Conservation (phyloP, 2,329 filamentous ascomycete genomes). For the Hysterium pulicare region DNA sequence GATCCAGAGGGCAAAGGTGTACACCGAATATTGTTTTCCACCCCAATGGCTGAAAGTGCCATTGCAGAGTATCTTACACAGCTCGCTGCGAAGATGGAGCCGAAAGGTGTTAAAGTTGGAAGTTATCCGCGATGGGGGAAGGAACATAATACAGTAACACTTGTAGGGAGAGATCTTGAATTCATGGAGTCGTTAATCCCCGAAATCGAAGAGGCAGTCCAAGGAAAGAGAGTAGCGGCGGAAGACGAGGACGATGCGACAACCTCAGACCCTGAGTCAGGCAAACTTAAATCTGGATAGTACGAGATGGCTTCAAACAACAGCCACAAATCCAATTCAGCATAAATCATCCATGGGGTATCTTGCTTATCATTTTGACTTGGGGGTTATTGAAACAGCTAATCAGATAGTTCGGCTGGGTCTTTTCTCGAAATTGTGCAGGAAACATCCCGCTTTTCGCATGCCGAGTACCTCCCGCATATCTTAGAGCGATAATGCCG, state of each 20-base stretch:
- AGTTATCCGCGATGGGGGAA: slow-evolving; percentile 94
- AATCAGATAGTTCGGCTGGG: neutral
- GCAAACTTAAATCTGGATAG: slow-evolving; percentile 27
- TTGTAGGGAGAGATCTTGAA: slow-evolving; percentile 72
- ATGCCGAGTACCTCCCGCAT: neutral
- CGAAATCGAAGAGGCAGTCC: slow-evolving; percentile 73
- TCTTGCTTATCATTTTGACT: neutral
- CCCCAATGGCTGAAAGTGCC: slow-evolving; percentile 80
- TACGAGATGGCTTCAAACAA: slow-evolving; percentile 5
- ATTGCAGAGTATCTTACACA: slow-evolving; percentile 81
- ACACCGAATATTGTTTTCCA: slow-evolving; percentile 76
- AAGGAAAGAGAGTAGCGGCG: slow-evolving; percentile 64
- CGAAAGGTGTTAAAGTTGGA: slow-evolving; percentile 83
- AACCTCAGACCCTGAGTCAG: slow-evolving; percentile 34
- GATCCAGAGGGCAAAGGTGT: slow-evolving; percentile 82
- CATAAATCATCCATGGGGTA: neutral
- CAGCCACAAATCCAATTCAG: neutral
- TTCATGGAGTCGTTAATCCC: slow-evolving; percentile 75
- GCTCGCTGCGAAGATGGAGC: slow-evolving; percentile 68
- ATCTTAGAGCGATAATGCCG: neutral
- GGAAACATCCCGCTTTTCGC: neutral
- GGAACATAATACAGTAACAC: slow-evolving; percentile 81
- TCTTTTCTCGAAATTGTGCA: slow-evolving; percentile 1
- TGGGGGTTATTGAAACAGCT: neutral
- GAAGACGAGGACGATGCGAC: slow-evolving; percentile 61